phyloP scores from a whole-genome alignment of 176 grass and related monocot genomes.

The Carex scoparia region DNA sequence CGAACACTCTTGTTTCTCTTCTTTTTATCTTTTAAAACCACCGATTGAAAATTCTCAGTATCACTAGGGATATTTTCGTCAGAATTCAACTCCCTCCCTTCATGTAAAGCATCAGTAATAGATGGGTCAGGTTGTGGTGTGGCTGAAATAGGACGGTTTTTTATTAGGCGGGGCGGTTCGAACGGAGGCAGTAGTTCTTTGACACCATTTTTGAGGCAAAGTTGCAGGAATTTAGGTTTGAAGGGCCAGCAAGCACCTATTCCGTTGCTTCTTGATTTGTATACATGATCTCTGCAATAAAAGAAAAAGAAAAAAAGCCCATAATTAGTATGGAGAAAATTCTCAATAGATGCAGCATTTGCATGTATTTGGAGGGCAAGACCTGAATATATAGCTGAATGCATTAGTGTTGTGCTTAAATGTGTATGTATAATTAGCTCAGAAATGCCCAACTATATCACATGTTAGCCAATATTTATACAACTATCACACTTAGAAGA shows the following conservation, averaged over 20 bases:
- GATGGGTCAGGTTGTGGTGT: conserved; percentile 26
- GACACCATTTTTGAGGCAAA: conserved; percentile 67
- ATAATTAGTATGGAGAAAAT: conserved; percentile 41
- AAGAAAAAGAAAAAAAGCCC: conserved; percentile 32
- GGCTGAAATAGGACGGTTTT: conserved; percentile 32
- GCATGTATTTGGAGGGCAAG: conserved; percentile 3
- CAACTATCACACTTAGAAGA: conserved; percentile 26
- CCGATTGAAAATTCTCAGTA: conserved; percentile 29
- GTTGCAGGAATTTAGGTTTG: conserved; percentile 44
- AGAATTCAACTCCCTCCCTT: conserved; percentile 34
- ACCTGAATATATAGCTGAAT: conserved; percentile 25
- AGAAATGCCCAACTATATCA: conserved; percentile 34
- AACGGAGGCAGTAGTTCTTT: conserved; percentile 78
- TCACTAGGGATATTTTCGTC: conserved; percentile 25
- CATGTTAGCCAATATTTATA: conserved; percentile 33
- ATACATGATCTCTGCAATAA: conserved; percentile 74
- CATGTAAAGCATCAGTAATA: conserved; percentile 30
- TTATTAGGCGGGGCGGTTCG: conserved; percentile 63
- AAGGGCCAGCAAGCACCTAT: conserved; percentile 79
- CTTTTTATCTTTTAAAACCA: conserved; percentile 42
- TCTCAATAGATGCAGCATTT: conserved; percentile 2
- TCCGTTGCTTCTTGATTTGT: conserved; percentile 66
- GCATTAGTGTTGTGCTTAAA: conserved; percentile 16
- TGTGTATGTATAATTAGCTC: conserved; percentile 17
- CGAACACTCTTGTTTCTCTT: conserved; percentile 23